Conservation (phyloP, 768 basidiomycete species). For the Mrakia gelida region DNA sequence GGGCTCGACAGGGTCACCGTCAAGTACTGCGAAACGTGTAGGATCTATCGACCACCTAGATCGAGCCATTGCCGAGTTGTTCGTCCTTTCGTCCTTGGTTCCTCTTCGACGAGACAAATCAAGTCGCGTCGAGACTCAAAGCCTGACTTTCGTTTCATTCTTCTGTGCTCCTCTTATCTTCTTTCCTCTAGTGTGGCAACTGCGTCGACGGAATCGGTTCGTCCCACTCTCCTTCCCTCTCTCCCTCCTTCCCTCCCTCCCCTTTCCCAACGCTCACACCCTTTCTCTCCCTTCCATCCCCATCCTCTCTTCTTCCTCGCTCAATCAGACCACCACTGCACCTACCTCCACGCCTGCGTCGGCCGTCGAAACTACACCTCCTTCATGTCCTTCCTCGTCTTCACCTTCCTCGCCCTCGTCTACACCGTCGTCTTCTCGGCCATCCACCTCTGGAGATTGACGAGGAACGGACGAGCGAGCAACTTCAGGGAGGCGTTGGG, state of each 20-base stretch:
- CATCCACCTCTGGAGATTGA: constrained; percentile 64
- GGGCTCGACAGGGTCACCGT: constrained; percentile 63
- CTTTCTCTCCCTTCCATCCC: not conserved
- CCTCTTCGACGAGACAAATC: too few relatives aligned
- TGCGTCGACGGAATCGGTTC: constrained; percentile 83
- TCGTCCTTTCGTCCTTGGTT: constrained; percentile 35
- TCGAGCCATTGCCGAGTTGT: constrained; percentile 96
- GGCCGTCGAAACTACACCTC: constrained; percentile 90
- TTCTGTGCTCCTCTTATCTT: not conserved
- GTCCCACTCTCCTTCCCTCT: not conserved
- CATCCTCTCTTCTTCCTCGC: not conserved
- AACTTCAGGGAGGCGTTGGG: constrained; percentile 52
- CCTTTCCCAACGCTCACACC: not conserved
- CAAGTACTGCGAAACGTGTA: constrained; percentile 91
- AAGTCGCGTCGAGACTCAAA: not conserved
- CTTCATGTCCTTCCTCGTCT: constrained; percentile 81
- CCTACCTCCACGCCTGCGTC: constrained; percentile 80
- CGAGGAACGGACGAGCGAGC: constrained; percentile 42
- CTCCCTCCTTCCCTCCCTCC: not conserved
- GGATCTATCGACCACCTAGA: constrained; percentile 85
- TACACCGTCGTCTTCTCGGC: constrained; percentile 79
- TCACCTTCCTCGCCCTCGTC: constrained; percentile 67
- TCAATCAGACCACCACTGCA: constrained; percentile 45
- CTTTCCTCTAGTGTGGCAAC: constrained; percentile 79
- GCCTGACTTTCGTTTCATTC: not conserved